Base-by-base conservation (phyloP, 1,139 yeast species). In the Candida glucosophila region DNA sequence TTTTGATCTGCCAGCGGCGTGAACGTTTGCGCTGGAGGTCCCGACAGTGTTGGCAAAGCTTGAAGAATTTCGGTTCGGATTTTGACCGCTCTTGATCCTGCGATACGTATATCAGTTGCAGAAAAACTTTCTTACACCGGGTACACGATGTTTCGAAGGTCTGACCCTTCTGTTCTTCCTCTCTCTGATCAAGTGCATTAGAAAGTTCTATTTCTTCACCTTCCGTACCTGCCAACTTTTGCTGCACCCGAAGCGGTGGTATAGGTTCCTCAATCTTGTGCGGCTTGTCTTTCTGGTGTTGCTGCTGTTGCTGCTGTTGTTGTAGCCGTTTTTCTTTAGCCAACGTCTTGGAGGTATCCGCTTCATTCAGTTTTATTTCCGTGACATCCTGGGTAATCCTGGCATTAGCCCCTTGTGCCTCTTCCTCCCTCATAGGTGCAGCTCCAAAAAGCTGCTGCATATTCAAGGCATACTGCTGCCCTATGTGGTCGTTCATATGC, bases 21-120 rank as follows among this genome's bases (percentile, higher is more conserved):
- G 75, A 65, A 31, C 82, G 49, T 42, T 72, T 74, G 27, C 82
- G 51, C 44, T 76, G 83, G 28, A 73, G 49, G 28, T 68, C 75
- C 21, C 82, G 60, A 40, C 83, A 76, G 41, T 73, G 81, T 22
- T 66, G 68, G 41, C 83, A 76, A 29, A 74, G 51, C 44, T 72
- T 73, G 51, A 52, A 75, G 6, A 56, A 49, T 39, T 70, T 72
- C 5, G 73, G 71, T 29, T 61, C 65, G 5, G 54, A 53, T 13
- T 39, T 39, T n/a, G 30, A 29, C 9, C 37, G 30, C 14, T 41
- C 44, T 17, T 35, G 36, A 18, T 49, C 43, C 27, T 58, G 59
- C 7, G 68, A 66, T 23, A 59, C 49, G 21, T 57, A 49, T 17
- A 60, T 47, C 2, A 63, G 61, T 34, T 68, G 73, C 14, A 60